Conservation (phyloP, 2,329 filamentous ascomycete species). For the Botrytis galanthina region DNA sequence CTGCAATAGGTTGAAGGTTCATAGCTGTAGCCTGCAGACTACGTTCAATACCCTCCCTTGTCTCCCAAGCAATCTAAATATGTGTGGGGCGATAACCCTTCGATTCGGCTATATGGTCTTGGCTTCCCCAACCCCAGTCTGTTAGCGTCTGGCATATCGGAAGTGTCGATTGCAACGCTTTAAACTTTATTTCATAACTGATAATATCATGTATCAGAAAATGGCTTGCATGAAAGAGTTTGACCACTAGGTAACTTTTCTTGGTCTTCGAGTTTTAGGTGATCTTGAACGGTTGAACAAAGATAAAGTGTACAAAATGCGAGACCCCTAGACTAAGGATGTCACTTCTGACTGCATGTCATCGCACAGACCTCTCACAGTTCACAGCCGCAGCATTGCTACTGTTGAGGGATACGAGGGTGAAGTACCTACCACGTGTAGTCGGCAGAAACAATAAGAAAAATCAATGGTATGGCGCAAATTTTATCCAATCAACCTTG, state of each 20-base stretch:
- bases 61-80: background rate
- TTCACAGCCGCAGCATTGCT: background rate
- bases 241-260: conserved; percentile 3
- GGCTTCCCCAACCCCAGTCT: background rate
- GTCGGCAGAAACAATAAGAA: background rate
- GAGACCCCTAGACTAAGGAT: background rate
- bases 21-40: background rate
- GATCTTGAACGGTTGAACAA: background rate
- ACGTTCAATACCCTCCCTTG: background rate
- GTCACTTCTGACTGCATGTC: background rate
- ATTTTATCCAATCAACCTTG: background rate
- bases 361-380: background rate
- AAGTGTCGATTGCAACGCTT: background rate
- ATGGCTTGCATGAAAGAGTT: background rate
- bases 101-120: conserved; percentile 1
- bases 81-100: background rate
- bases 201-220: background rate
- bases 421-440: background rate
- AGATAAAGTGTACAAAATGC: background rate
- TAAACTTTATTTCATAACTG: background rate
- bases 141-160: background rate
- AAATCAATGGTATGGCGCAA: too few species aligned
- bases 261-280: background rate
- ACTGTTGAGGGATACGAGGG: background rate
- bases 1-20: background rate